These are phyloP conservation scores for Dictyostelium firmibasis DNA, from an alignment of 78 protist species.

Conservation along the genomic window DNA sequence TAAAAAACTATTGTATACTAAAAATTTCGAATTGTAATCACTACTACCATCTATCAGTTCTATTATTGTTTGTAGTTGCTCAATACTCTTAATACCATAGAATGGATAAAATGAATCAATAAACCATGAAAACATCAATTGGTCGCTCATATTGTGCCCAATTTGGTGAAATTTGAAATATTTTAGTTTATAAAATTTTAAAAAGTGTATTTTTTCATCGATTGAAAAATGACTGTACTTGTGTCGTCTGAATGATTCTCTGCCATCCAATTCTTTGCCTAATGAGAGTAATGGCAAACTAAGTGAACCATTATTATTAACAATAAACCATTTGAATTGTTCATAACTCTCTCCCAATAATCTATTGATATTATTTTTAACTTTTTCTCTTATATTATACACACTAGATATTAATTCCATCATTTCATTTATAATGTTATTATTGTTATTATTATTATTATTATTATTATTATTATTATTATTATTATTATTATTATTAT, in stretches of 20 bases:
- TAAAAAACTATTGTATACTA: not conserved
- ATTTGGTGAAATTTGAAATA: too few species aligned
- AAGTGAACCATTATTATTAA: not conserved
- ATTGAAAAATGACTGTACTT: not conserved
- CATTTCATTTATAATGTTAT: not conserved
- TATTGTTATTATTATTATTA: too few species aligned
- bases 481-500: too few species aligned
- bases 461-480: too few species aligned
- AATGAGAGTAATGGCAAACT: not conserved
- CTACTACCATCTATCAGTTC: too few species aligned
- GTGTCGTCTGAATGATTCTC: too few species aligned
- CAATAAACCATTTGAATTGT: not conserved
- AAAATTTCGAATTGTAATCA: too few species aligned
- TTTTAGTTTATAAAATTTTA: too few species aligned
- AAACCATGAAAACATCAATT: too few species aligned
- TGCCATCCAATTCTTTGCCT: too few species aligned
- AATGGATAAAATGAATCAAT: not conserved
- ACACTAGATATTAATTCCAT: too few species aligned
- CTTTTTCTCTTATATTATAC: not conserved
- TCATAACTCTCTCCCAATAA: not conserved
- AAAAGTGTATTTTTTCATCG: not conserved
- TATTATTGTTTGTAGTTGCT: not conserved
- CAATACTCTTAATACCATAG: not conserved
- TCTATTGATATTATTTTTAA: not conserved
- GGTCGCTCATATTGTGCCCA: too few species aligned